Evolutionary conservation across 1,284 basidiomycete species (phyloP).

Genomic region (Meripilus lineatus): DNA sequence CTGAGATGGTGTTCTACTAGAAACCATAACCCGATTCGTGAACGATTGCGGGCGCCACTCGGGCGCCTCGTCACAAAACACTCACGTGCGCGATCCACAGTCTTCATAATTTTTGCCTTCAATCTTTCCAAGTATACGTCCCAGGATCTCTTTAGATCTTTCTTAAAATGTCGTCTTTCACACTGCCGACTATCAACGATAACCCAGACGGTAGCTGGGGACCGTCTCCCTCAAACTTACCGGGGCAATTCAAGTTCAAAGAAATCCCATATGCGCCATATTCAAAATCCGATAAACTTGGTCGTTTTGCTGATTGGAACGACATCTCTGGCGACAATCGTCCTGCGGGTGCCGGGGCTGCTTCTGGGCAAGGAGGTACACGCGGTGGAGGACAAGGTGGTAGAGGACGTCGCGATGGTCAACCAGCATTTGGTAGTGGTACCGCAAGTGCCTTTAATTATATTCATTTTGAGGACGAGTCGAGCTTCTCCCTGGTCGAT

Average conservation of each 20-base stretch:
- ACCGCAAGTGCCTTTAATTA: conserved; percentile 94
- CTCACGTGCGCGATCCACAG: conserved; percentile 6
- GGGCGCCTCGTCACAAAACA: background rate
- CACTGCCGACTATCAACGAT: conserved; percentile 73
- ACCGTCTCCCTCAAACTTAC: conserved; percentile 69
- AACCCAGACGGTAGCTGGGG: conserved; percentile 83
- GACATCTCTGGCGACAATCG: conserved; percentile 64
- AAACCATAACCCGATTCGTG: background rate
- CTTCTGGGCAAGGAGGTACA: conserved; percentile 39
- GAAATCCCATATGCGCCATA: conserved; percentile 96
- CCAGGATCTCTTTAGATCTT: conserved; percentile 4
- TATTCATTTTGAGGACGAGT: conserved; percentile 98
- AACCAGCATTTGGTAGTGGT: conserved; percentile 75
- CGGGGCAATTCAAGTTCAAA: conserved; percentile 79
- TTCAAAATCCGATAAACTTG: conserved; percentile 97
- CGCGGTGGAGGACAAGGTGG: conserved; percentile 42
- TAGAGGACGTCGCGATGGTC: conserved; percentile 60
- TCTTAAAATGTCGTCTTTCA: conserved; percentile 62
- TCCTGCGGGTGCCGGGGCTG: conserved; percentile 48
- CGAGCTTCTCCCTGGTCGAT: conserved; percentile 95
- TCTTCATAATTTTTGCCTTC: background rate
- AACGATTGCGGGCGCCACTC: no score
- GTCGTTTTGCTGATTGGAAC: conserved; percentile 98
- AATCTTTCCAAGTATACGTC: background rate
- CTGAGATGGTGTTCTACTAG: background rate